A percentile compares a stretch with the other conserved stretches of the same genome.
Evolutionary conservation across 2,329 filamentous ascomycete species (phyloP).

Genomic region (Rugonectria rugulosa): DNA sequence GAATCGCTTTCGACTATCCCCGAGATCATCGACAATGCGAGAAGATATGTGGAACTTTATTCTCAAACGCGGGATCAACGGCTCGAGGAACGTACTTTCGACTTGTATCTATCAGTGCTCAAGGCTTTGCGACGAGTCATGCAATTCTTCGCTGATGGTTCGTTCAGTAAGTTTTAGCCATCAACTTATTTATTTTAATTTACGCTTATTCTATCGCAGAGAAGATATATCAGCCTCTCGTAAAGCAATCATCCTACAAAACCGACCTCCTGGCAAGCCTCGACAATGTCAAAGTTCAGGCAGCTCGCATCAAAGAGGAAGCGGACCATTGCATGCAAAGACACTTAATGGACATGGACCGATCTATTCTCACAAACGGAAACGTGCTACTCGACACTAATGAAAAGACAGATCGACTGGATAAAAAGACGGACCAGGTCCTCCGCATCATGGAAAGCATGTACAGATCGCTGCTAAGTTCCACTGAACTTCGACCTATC

Average conservation of each 20-base stretch:
- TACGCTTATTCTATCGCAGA: background rate
- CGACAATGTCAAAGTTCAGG: background rate
- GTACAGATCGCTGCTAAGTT: background rate
- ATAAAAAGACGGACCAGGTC: no score
- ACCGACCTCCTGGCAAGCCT: background rate
- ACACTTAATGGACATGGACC: background rate
- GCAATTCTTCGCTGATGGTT: conserved; percentile 24
- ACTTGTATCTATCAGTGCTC: conserved; percentile 18
- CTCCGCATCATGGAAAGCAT: background rate
- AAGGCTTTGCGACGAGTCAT: conserved; percentile 15
- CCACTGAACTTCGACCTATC: background rate
- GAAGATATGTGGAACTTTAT: conserved; percentile 21
- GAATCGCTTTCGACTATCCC: conserved; percentile 19
- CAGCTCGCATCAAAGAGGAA: background rate
- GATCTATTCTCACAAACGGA: background rate
- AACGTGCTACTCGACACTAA: background rate
- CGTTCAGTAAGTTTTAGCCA: background rate
- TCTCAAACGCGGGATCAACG: conserved; percentile 7
- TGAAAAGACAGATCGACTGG: background rate
- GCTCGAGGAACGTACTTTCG: conserved; percentile 17
- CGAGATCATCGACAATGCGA: conserved; percentile 10
- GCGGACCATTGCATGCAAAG: background rate
- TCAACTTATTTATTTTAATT: background rate
- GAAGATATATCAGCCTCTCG: background rate
- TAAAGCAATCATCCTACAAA: conserved; percentile 8